These are phyloP conservation scores for Knufia petricola DNA, from an alignment of 2,329 filamentous ascomycete species.

Conservation along the genomic window DNA sequence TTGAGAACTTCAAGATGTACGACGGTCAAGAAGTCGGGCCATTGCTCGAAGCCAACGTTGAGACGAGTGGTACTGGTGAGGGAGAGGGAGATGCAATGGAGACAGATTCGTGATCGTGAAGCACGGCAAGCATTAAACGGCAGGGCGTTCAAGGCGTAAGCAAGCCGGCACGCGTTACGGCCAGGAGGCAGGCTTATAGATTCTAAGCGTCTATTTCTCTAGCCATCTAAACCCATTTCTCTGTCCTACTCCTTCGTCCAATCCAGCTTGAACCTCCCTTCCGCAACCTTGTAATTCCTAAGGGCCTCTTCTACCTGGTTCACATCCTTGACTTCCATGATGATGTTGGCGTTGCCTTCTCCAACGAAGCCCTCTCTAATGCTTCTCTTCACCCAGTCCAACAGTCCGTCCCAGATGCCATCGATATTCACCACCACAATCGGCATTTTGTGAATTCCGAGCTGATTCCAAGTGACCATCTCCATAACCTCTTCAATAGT, in stretches of 20 bases:
- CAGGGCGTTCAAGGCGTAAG: constrained; percentile 19
- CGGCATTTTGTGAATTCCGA: constrained; percentile 76
- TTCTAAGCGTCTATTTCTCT: neutral
- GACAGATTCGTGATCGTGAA: constrained; percentile 39
- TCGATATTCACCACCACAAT: constrained; percentile 79
- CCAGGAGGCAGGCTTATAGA: neutral
- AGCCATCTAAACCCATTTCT: neutral
- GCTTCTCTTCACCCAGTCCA: constrained; percentile 69
- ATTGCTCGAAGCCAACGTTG: constrained; percentile 64
- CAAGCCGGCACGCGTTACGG: neutral
- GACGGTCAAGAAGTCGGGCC: constrained; percentile 79
- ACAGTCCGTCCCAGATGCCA: constrained; percentile 82
- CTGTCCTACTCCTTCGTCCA: constrained; percentile 51
- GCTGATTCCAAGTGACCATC: constrained; percentile 86
- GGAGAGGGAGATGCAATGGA: constrained; percentile 45
- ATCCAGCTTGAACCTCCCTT: constrained; percentile 66
- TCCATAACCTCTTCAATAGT: constrained; percentile 96
- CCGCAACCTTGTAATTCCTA: constrained; percentile 63
- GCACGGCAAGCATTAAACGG: constrained; percentile 13
- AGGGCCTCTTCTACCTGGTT: constrained; percentile 64
- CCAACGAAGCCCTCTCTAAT: constrained; percentile 70
- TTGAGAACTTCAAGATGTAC: constrained; percentile 80
- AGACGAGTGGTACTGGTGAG: constrained; percentile 36
- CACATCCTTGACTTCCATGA: constrained; percentile 64
- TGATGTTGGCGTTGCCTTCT: constrained; percentile 59